A percentile compares a stretch with the other conserved stretches of the same genome.
These are phyloP conservation scores for Pestalotiopsis sp. DNA, from an alignment of 2,329 filamentous ascomycete genomes.

Conservation along the genomic window DNA sequence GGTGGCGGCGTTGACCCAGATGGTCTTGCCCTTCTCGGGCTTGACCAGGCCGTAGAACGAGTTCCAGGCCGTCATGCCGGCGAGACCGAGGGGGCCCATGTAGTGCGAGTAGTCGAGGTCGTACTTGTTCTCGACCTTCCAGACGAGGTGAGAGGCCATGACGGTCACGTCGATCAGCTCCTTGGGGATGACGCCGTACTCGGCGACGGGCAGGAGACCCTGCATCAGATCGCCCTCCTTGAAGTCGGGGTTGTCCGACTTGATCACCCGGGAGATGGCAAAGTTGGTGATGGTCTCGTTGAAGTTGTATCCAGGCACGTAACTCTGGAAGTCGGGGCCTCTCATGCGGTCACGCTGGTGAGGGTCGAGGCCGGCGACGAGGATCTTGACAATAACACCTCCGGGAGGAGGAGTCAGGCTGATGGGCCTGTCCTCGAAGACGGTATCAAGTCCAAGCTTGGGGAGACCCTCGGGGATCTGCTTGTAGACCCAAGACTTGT, in stretches of 20 bases:
- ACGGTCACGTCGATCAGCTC: slow-evolving; percentile 4
- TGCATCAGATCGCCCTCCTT: slow-evolving; percentile 10
- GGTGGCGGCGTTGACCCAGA: slow-evolving; percentile 11
- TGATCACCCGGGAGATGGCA: slow-evolving; percentile 2
- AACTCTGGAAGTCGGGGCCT: slow-evolving; percentile 8
- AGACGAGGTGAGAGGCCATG: slow-evolving; percentile 10
- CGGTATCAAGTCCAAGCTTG: slow-evolving; percentile 5
- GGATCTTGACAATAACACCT: slow-evolving; percentile 8
- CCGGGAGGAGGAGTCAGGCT: slow-evolving; percentile 5
- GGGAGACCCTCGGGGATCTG: slow-evolving; percentile 8
- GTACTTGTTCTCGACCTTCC: slow-evolving; percentile 14
- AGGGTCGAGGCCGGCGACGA: slow-evolving; percentile 2
- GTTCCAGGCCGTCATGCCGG: slow-evolving; percentile 12
- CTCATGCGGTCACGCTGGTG: slow-evolving; percentile 11
- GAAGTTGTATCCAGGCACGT: slow-evolving; percentile 6
- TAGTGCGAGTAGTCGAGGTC: slow-evolving; percentile 6
- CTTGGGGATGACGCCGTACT: slow-evolving; percentile 11
- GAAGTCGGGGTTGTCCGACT: slow-evolving; percentile 5
- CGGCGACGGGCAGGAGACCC: slow-evolving; percentile 1
- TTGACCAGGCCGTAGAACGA: slow-evolving; percentile 13
- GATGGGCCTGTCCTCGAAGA: slow-evolving; percentile 7
- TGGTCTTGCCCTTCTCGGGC: slow-evolving; percentile 11
- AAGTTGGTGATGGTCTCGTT: slow-evolving; percentile 11
- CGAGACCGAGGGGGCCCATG: slow-evolving; percentile 6
- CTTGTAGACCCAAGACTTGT: slow-evolving; percentile 13